Evolutionary conservation across 768 basidiomycete genomes (phyloP).

Genomic region (Hypholoma fasciculare): DNA sequence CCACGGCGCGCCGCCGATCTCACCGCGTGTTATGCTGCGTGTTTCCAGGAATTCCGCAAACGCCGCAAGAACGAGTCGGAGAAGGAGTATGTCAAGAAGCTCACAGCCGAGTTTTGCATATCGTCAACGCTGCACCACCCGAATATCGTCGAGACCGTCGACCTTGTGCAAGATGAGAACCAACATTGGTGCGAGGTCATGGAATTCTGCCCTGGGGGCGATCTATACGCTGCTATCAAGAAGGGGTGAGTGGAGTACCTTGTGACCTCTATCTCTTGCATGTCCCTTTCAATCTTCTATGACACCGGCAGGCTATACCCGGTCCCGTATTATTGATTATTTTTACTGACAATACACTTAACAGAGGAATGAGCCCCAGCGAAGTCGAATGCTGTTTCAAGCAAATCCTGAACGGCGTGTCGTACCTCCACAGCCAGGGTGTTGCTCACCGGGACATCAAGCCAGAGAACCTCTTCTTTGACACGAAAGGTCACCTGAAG

Average conservation of each 20-base stretch:
- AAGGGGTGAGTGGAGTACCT: slow-evolving; percentile 57
- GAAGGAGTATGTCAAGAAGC: slow-evolving; percentile 99
- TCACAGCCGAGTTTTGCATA: slow-evolving; percentile 98
- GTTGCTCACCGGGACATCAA: slow-evolving; percentile 98
- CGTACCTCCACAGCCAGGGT: slow-evolving; percentile 93
- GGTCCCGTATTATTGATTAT: neutral
- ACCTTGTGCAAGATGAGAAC: slow-evolving; percentile 97
- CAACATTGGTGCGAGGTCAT: slow-evolving; percentile 99
- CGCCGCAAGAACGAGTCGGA: slow-evolving; percentile 97
- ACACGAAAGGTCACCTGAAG: slow-evolving; percentile 91
- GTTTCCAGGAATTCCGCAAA: slow-evolving; percentile 89
- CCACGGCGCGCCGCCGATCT: neutral
- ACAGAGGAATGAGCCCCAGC: slow-evolving; percentile 73
- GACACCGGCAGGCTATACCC: neutral
- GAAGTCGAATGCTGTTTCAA: slow-evolving; percentile 98
- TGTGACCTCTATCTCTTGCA: neutral
- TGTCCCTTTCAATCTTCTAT: neutral
- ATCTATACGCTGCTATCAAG: slow-evolving; percentile 98
- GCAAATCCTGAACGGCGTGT: slow-evolving; percentile 87
- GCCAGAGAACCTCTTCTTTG: slow-evolving; percentile 96
- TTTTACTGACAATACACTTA: slow-evolving; percentile 8
- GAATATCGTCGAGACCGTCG: slow-evolving; percentile 98
- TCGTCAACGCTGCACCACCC: slow-evolving; percentile 92
- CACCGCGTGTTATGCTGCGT: neutral
- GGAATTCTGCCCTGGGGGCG: slow-evolving; percentile 99